phyloP scores from a whole-genome alignment of 2,329 filamentous ascomycete species.

The Plectosphaerella sp. region DNA sequence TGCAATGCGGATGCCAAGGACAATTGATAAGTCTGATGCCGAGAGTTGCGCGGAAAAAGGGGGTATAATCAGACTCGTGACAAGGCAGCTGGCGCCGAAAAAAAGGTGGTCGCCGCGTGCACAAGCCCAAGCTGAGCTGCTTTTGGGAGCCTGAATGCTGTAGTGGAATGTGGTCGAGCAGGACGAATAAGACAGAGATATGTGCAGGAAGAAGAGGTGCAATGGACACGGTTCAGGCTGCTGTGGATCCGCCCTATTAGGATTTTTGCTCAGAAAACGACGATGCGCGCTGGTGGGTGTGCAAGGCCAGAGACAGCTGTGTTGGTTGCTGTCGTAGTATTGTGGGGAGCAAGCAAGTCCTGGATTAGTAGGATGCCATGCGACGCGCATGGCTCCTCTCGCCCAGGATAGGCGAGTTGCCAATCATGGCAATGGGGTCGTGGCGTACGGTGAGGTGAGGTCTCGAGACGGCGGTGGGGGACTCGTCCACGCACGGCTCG shows the following conservation, averaged over 20 bases:
- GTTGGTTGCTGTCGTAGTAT: neutral
- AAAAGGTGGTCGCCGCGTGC: neutral
- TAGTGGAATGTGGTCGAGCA: constrained; percentile 10
- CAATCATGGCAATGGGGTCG: constrained; percentile 37
- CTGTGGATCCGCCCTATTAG: constrained; percentile 13
- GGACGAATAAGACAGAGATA: constrained; percentile 5
- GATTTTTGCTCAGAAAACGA: constrained; percentile 1
- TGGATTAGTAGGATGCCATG: constrained; percentile 59
- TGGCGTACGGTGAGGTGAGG: constrained; percentile 24
- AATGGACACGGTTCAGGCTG: constrained; percentile 11
- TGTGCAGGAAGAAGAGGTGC: constrained; percentile 11
- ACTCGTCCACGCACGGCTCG: constrained; percentile 48
- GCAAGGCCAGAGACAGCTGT: neutral
- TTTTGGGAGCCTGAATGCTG: constrained; percentile 2
- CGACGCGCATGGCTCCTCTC: constrained; percentile 53
- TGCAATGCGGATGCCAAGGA: constrained; percentile 14
- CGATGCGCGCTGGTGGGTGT: neutral
- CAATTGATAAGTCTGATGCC: constrained; percentile 20
- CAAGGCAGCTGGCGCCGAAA: constrained; percentile 8
- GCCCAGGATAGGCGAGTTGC: constrained; percentile 37
- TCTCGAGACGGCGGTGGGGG: constrained; percentile 49
- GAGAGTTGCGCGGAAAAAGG: constrained; percentile 10
- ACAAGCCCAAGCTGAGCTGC: constrained; percentile 1
- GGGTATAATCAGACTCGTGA: constrained; percentile 8
- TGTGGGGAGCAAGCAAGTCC: neutral